Evolutionary conservation across 176 grass and related monocot species (phyloP).

Genomic region (Ananas comosus): DNA sequence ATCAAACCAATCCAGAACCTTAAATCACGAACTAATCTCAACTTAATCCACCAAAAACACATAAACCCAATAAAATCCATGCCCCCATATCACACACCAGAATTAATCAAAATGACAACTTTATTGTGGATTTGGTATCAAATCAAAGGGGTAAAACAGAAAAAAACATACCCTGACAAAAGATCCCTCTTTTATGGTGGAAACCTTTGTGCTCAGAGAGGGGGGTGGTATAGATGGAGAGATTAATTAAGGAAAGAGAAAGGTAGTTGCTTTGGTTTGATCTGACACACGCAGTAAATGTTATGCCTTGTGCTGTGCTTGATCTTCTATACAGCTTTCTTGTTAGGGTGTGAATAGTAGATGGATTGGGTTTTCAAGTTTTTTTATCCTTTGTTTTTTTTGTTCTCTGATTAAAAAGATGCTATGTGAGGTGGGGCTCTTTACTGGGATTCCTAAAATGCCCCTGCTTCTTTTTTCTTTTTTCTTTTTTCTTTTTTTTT

Average conservation of each 20-base stretch:
- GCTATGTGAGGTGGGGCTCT: too few relatives aligned
- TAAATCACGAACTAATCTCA: not conserved
- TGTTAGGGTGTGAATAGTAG: too few relatives aligned
- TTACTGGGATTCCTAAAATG: too few relatives aligned
- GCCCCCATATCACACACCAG: not conserved
- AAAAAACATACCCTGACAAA: slow-evolving; percentile 3
- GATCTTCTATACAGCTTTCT: too few relatives aligned
- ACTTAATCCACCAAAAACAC: not conserved
- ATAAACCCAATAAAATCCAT: not conserved
- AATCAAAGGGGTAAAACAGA: not conserved
- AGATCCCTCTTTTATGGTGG: not conserved
- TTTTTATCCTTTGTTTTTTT: too few relatives aligned
- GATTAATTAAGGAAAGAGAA: not conserved
- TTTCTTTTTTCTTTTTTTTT: too few relatives aligned
- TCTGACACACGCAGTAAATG: too few relatives aligned
- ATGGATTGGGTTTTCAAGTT: too few relatives aligned
- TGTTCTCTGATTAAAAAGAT: too few relatives aligned
- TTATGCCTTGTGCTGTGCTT: too few relatives aligned
- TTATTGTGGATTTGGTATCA: not conserved
- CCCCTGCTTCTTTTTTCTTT: too few relatives aligned
- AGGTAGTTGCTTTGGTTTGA: not conserved
- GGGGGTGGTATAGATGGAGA: not conserved
- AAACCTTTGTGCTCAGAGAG: not conserved
- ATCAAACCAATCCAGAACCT: not conserved
- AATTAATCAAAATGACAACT: not conserved